Conservation (phyloP, 2,329 filamentous ascomycete genomes). For the Colletotrichum incanum region DNA sequence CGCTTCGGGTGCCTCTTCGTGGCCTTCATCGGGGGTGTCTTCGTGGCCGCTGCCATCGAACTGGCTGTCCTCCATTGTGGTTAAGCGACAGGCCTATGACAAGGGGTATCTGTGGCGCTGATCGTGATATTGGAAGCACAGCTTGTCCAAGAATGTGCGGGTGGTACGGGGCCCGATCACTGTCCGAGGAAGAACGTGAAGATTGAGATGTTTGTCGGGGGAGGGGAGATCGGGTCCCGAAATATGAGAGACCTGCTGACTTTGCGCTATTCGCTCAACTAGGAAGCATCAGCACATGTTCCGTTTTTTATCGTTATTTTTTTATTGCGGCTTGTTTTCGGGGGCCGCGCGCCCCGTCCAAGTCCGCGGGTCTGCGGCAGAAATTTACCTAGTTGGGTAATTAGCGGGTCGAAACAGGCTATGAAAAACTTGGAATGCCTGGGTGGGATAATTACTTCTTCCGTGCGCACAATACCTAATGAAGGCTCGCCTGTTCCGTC, state of each 20-base stretch:
- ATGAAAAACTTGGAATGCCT: background rate
- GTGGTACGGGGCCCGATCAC: background rate
- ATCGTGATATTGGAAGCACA: background rate
- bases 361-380: background rate
- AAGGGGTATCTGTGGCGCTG: background rate
- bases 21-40: slow-evolving; percentile 32
- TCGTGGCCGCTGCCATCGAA: slow-evolving; percentile 33
- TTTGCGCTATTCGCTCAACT: slow-evolving; percentile 1
- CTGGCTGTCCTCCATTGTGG: slow-evolving; percentile 40
- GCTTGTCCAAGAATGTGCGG: background rate
- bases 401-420: background rate
- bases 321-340: slow-evolving; percentile 2
- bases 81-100: background rate
- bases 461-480: background rate
- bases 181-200: background rate
- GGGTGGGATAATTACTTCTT: background rate
- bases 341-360: slow-evolving; percentile 31
- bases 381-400: background rate
- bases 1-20: slow-evolving; percentile 24
- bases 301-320: slow-evolving; percentile 38
- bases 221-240: slow-evolving; percentile 37
- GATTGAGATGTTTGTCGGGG: slow-evolving; percentile 14
- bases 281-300: slow-evolving; percentile 22
- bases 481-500: too few species aligned
- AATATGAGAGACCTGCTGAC: slow-evolving; percentile 19